Conservation (phyloP, 768 basidiomycete species). For the Mycena chlorophos region DNA sequence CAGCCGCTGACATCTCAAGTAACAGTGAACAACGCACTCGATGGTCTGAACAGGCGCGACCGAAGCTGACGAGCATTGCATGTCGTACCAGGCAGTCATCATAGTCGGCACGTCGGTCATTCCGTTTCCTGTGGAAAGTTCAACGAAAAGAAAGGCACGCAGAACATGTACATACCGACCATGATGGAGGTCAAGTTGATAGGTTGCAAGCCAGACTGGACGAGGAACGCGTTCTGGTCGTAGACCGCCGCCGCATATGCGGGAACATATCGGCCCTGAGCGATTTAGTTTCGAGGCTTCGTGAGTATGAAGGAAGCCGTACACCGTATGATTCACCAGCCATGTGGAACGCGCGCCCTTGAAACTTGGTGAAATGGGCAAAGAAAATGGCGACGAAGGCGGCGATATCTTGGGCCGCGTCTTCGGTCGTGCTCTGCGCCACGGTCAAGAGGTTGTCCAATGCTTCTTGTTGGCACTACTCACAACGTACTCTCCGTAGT, state of each 20-base stretch:
- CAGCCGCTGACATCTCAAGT: background rate
- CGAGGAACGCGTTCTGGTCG: constrained; percentile 45
- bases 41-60: constrained; percentile 36
- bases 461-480: background rate
- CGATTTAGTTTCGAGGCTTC: background rate
- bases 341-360: constrained; percentile 48
- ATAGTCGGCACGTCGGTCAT: constrained; percentile 33
- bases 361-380: constrained; percentile 53
- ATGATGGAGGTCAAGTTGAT: constrained; percentile 52
- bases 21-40: constrained; percentile 26
- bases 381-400: constrained; percentile 58
- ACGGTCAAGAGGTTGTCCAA: background rate
- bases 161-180: constrained; percentile 36
- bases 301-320: constrained; percentile 13
- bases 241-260: constrained; percentile 49
- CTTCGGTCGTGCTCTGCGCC: constrained; percentile 47
- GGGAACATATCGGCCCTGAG: constrained; percentile 52
- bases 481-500: constrained; percentile 28
- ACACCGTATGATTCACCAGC: constrained; percentile 56
- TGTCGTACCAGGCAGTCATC: constrained; percentile 33
- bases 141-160: background rate
- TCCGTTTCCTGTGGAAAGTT: constrained; percentile 39
- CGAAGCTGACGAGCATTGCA: constrained; percentile 39
- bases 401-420: constrained; percentile 55
- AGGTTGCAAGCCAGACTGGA: constrained; percentile 45